Evolutionary conservation across 2,329 filamentous ascomycete genomes (phyloP).

Genomic region (Xylaria sp.): DNA sequence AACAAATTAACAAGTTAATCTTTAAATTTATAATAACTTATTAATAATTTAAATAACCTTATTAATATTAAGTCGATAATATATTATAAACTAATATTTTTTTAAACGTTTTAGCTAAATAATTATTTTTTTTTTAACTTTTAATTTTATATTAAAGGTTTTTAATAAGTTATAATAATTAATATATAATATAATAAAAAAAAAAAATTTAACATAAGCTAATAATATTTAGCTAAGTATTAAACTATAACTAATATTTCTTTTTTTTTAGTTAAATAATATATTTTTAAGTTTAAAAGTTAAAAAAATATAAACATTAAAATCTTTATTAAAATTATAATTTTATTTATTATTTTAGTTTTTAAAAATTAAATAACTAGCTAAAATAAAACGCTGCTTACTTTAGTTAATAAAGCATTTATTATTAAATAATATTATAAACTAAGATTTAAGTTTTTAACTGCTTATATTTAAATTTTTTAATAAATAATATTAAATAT

Average conservation of each 20-base stretch:
- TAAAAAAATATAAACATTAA: slow-evolving; percentile 14
- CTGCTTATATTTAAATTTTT: slow-evolving; percentile 4
- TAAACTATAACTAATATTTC: background rate
- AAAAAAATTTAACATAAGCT: too few species aligned
- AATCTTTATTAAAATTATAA: slow-evolving; percentile 7
- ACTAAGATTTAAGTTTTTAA: background rate
- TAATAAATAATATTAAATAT: slow-evolving; percentile 7
- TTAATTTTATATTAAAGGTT: too few species aligned
- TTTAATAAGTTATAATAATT: too few species aligned
- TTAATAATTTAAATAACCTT: background rate
- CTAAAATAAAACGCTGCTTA: slow-evolving; percentile 5
- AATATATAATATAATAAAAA: too few species aligned
- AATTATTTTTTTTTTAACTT: too few species aligned
- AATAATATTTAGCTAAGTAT: too few species aligned
- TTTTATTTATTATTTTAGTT: slow-evolving; percentile 13
- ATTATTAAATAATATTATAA: slow-evolving; percentile 13
- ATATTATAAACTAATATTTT: background rate
- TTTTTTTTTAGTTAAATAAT: slow-evolving; percentile 5
- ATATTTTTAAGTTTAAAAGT: slow-evolving; percentile 3
- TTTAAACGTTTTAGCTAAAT: slow-evolving; percentile 3
- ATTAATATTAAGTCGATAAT: background rate
- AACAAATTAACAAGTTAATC: background rate
- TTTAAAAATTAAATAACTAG: background rate
- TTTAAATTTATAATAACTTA: background rate
- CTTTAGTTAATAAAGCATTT: background rate